phyloP scores from a whole-genome alignment of 2,329 filamentous ascomycete genomes.

The Geosmithia morbida region DNA sequence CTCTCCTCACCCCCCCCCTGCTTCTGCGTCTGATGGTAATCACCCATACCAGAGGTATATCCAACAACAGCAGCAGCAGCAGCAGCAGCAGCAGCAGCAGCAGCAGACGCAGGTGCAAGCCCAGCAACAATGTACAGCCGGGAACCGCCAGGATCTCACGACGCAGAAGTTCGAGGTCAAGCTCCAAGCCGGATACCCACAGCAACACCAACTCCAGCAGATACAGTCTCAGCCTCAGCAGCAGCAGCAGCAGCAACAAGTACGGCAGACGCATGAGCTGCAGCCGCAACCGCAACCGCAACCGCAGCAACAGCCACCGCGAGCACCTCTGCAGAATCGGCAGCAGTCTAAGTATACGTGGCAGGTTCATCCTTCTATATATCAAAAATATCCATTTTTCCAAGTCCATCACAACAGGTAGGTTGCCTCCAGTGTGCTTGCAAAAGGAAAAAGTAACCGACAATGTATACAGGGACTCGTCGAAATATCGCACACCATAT shows the following conservation, averaged over 20 bases:
- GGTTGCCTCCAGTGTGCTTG: conserved; percentile 3
- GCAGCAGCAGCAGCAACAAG: neutral
- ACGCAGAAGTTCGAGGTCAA: conserved; percentile 10
- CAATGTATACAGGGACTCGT: conserved; percentile 26
- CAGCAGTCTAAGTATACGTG: conserved; percentile 15
- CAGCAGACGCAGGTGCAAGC: conserved; percentile 5
- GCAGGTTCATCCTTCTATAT: conserved; percentile 23
- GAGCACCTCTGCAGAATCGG: conserved; percentile 3
- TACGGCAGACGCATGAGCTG: neutral
- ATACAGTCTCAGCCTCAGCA: neutral
- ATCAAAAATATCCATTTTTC: conserved; percentile 42
- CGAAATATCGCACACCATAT: conserved; percentile 46
- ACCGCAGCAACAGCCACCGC: conserved; percentile 3
- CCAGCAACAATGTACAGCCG: neutral
- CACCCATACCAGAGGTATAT: conserved; percentile 4
- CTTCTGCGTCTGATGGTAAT: conserved; percentile 4
- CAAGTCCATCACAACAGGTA: conserved; percentile 46
- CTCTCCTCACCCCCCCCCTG: neutral
- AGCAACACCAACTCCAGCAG: neutral
- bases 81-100: neutral
- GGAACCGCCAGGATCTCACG: conserved; percentile 3
- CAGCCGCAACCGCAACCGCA: neutral
- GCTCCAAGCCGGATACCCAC: conserved; percentile 1
- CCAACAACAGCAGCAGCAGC: conserved; percentile 5
- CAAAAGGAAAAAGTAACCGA: neutral